Evolutionary conservation across 345 rosid species (phyloP).

Genomic region (Syzygium grande): DNA sequence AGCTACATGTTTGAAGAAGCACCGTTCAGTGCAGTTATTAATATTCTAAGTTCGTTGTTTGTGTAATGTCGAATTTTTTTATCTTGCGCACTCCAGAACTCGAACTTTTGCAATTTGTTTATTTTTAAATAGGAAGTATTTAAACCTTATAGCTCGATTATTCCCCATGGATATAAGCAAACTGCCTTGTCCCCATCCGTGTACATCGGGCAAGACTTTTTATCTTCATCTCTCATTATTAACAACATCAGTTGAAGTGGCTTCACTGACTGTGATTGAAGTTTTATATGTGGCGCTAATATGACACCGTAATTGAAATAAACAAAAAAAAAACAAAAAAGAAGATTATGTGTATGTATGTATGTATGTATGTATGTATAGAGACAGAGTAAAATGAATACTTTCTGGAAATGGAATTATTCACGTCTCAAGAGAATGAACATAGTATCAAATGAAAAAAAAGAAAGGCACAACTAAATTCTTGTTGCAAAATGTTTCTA

Average conservation of each 20-base stretch:
- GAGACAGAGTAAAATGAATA: background rate
- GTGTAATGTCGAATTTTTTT: no score
- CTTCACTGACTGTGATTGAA: background rate
- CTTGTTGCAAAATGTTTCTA: background rate
- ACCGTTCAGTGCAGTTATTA: background rate
- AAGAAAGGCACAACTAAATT: background rate
- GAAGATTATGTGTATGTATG: no score
- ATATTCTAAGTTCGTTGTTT: background rate
- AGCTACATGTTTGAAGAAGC: background rate
- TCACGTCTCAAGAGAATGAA: background rate
- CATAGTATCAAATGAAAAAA: background rate
- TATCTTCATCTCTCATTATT: background rate
- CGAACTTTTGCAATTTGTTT: background rate
- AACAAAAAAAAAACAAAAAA: no score
- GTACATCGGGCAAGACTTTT: background rate
- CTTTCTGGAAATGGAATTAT: background rate
- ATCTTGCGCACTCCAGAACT: background rate
- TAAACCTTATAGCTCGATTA: background rate
- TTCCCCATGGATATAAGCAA: background rate
- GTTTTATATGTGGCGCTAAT: background rate
- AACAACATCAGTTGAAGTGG: no score
- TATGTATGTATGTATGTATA: background rate
- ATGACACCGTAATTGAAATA: background rate
- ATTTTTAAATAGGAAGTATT: background rate
- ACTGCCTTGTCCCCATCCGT: background rate